Conservation (phyloP, 352 stramenopile species). For the Aphanomyces euteiches region DNA sequence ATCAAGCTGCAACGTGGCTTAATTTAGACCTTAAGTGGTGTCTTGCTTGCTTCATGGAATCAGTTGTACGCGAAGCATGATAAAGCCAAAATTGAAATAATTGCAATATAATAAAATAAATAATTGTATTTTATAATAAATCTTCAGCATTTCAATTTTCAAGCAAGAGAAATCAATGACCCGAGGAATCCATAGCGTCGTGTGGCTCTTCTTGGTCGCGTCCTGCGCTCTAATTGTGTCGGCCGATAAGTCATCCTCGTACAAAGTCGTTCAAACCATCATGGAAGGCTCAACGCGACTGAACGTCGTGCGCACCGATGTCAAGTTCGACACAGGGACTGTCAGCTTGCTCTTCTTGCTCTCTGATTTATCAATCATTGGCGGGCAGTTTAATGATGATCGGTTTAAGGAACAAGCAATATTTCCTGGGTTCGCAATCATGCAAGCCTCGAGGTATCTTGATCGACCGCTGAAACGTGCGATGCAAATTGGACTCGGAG, state of each 20-base stretch:
- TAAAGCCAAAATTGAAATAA: too few relatives aligned
- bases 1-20: too few relatives aligned
- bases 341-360: constrained; percentile 50
- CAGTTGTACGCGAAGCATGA: too few relatives aligned
- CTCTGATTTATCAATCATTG: constrained; percentile 77
- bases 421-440: constrained; percentile 78
- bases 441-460: constrained; percentile 65
- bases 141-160: too few relatives aligned
- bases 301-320: background rate
- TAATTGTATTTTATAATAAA: too few relatives aligned
- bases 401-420: constrained; percentile 55
- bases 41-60: too few relatives aligned
- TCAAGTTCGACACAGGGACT: background rate
- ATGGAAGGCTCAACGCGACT: constrained; percentile 2
- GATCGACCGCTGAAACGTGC: constrained; percentile 41
- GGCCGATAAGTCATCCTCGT: background rate
- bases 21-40: too few relatives aligned
- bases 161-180: too few relatives aligned
- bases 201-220: too few relatives aligned
- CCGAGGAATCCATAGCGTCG: too few relatives aligned
- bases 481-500: constrained; percentile 65
- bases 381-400: constrained; percentile 67
- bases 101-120: too few relatives aligned
- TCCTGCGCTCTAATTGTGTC: background rate
- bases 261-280: constrained; percentile 1